A percentile compares a stretch with the other conserved stretches of the same genome.
phyloP scores from a whole-genome alignment of 495 filamentous ascomycete genomes.

The Wilcoxina mikolae region DNA sequence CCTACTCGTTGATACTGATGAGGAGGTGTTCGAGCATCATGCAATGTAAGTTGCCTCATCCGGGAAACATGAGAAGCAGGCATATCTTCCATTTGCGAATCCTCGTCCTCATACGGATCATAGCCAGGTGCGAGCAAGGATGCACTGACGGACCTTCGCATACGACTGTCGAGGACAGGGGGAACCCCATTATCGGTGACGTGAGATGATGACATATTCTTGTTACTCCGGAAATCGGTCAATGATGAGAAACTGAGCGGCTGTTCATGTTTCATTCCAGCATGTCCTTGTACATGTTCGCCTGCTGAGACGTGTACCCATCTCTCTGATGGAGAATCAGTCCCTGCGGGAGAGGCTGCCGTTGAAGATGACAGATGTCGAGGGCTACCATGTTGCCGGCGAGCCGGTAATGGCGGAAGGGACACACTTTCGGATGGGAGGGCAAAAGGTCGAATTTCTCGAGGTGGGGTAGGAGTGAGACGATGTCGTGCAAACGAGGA shows the following conservation, averaged over 20 bases:
- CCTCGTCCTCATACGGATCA: conserved; percentile 21
- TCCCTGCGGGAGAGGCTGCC: background rate
- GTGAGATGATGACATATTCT: conserved; percentile 22
- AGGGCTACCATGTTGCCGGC: conserved; percentile 7
- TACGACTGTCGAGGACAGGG: conserved; percentile 15
- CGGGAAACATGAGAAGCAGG: conserved; percentile 14
- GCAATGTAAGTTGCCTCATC: conserved; percentile 19
- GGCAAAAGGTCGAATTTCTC: conserved; percentile 17
- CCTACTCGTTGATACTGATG: conserved; percentile 15
- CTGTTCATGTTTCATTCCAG: conserved; percentile 14
- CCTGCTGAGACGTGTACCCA: conserved; percentile 20
- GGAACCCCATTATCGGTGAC: conserved; percentile 20
- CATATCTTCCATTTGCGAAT: conserved; percentile 23
- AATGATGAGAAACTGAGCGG: conserved; percentile 16
- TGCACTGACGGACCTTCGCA: conserved; percentile 20
- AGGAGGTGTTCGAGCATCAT: conserved; percentile 21
- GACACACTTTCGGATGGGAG: conserved; percentile 11
- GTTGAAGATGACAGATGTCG: background rate
- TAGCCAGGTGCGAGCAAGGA: conserved; percentile 19
- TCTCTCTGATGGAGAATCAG: conserved; percentile 18
- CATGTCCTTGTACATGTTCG: conserved; percentile 12
- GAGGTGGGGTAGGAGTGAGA: conserved; percentile 10
- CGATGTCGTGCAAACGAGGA: conserved; percentile 14
- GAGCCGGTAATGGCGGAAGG: conserved; percentile 11
- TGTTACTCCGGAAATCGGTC: conserved; percentile 23